Evolutionary conservation across 2,329 filamentous ascomycete genomes (phyloP), one percentile per base, ranked within the genome.

Genomic region (Cercospora brassicicola): DNA sequence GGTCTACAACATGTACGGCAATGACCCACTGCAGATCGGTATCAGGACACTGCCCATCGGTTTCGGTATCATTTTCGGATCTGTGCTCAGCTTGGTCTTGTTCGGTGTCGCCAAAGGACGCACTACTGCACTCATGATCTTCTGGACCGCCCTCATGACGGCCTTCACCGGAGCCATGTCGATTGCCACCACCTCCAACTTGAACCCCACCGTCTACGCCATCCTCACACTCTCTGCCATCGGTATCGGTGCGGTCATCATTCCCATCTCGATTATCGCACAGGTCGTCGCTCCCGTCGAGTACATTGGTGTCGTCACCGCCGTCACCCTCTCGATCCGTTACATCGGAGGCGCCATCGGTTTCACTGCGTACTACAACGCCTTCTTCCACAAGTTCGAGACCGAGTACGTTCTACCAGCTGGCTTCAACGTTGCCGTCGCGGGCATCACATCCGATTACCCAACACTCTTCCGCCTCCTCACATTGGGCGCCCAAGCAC

Each of bases 201-300:
- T 77, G 59, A 68, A 73, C 30, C 69, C 68, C 3, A 64, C 57
- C 3, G 70, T 73, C 26, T 74, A 73, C 80, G 84, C 82, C 13
- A 78, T 90, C 28, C 81, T 91, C 23, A 80, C 85, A 13, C 74
- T 91, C 4, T 87, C 88, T 1, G 85, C 86, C 4, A 78, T 91
- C 10, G 89, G 89, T n/a, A 86, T 91, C 4, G 89, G 89, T 9
- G 89, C 87, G 0, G 88, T 91, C 65, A 86, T 91, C 45, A 86
- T 91, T 9, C 89, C 89, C 0, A 86, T 86, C 6, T 88, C 86
- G 1, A 89, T 91, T 72, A 89, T 91, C 67, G 73, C 87, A 5
- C 88, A 88, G 20, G 89, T 91, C 71, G 87, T 90, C 70, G 90
- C 88, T 69, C 89, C 89, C 0, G 86, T 88, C 73, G 88, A 91